Base-by-base conservation (phyloP, 441 rosid genomes). In the Gossypium aridum region DNA sequence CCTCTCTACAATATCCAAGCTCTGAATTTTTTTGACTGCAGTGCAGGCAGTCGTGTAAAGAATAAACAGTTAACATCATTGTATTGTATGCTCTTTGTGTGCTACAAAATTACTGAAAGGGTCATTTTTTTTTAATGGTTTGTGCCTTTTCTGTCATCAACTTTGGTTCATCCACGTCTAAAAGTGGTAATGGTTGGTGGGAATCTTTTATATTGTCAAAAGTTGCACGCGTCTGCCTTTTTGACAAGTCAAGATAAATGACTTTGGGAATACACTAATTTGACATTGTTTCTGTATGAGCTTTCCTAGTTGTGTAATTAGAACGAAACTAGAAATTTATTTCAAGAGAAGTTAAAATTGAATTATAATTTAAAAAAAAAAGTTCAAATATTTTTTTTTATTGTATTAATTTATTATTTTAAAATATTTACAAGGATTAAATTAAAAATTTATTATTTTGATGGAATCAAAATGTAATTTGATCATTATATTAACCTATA, bases 41-140 rank as follows among this genome's bases (percentile, higher is more conserved):
- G 47, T 63, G 75, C 68, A 22, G 49, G 10, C 22, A 53, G 79
- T 66, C 74, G 72, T 71, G 61, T 60, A 62, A 75, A 68, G 43
- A 79, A 34, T 25, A 49, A 26, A 47, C 51, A 51, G 8, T 53
- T 74, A 7, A 20, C 69, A 53, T 49, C 54, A 9, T 37, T 20
- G 0, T 14, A 54, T 16, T 22, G 28, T 57, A 57, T 57, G 10
- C 26, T 65, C 14, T 26, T 43, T 14, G 25, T 4, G 49, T 37
- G 62, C n/a, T 5, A 31, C 7, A 2, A 7, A 3, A 31, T 23
- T 39, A 53, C 7, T 23, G 13, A 10, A n/a, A 5, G 70, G 55
- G 28, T 14, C 31, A 13, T 45, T 20, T 20, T 22, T 13, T 45
- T 56, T 20, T 56, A 5, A 53, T 53, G 62, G 14, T 61, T 61